Base-by-base conservation (phyloP, 73 alveolate genomes). In the Stentor coeruleus region DNA sequence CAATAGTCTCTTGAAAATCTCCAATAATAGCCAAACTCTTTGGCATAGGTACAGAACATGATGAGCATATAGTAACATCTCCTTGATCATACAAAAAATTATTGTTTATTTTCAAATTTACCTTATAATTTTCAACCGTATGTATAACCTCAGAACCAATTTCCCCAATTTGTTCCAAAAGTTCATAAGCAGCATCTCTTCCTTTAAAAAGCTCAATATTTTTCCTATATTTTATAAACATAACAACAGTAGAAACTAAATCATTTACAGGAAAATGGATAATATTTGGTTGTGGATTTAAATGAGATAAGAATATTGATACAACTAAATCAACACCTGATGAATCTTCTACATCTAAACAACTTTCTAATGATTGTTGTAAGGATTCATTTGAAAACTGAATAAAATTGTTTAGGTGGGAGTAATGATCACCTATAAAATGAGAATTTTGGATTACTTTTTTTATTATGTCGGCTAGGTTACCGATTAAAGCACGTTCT, bases 231-330 rank as follows among this genome's bases (percentile, higher is more conserved):
- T 66, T 66, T 20, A 66, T 66, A 26, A 66, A 40, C 2, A 20
- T 20, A 26, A 66, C 37, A 20, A 31, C 0, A 20, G 33, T 11
- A 33, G 36, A 11, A 66, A 66, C 33, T 26, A 66, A 1, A 2
- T 66, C 79, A 2, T 66, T 66, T 26, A 66, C 79, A 26, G 79
- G 79, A 31, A 20, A 66, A 66, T 66, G 79, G 79, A 66, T 66
- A 33, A 66, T 28, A 1, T 37, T 28, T 20, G n/a, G 49, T 20
- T 14, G 11, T 20, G 14, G 26, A 0, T 37, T 28, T 14, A 66
- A 33, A 66, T 66, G 79, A 15, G 79, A 20, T 20, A 26, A 20
- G 37, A 66, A 66, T 1, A 20, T 66, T 1, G 79, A 66, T 20
- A 66, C 37, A 66, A 66, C 37, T 11, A 66, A 40, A 66, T 66